Base-by-base conservation (phyloP, 257 asterid genomes). In the Ligustrum vulgare region DNA sequence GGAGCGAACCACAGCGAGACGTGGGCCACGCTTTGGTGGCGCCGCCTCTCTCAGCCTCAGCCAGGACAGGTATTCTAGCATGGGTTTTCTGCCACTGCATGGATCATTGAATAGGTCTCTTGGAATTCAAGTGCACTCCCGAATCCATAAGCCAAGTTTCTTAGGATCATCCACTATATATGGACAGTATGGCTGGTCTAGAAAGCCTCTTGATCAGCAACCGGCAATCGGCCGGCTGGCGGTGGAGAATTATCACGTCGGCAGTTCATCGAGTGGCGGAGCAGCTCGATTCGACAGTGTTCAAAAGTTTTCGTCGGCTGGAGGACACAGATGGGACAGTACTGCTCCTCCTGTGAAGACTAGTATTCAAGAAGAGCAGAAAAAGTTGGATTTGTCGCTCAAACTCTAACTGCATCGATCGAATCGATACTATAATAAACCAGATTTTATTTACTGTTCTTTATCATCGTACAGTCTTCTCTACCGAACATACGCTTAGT, bases 1-100 rank as follows among this genome's bases (percentile, higher is more conserved):
- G 0, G 99, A 95, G 76, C 37, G 98, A 64, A 91, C 96, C 2
- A 85, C 93, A 0, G 96, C 97, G 0, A 91, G 90, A 82, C 86
- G 87, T 41, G 87, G 87, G 2, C 87, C 70, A 33, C 78, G 77
- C 28, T 13, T 54, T 16, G 56, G 68, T 8, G 75, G 79, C 39
- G 68, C 83, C 20, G 72, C 71, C 63, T 20, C 79, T 20, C 60
- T 41, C 75, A 20, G 39, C 70, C 60, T 41, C 75, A 20, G 39
- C 70, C 74, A 15, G 75, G 37, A 63, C 16, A 69, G 80, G 2
- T 89, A 77, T 77, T 69, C 91, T 2, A 89, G 87, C 79, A 76
- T 91, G 93, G 88, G 90, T 3, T 84, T 95, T 16, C 81, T 87
- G n/a, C 93, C 93, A 7, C n/a, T 87, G 84, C 93, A 88, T 79